Evolutionary conservation across 1,284 basidiomycete genomes (phyloP), one percentile per base, ranked within the genome.

Genomic region (Tilletiaria anomala): DNA sequence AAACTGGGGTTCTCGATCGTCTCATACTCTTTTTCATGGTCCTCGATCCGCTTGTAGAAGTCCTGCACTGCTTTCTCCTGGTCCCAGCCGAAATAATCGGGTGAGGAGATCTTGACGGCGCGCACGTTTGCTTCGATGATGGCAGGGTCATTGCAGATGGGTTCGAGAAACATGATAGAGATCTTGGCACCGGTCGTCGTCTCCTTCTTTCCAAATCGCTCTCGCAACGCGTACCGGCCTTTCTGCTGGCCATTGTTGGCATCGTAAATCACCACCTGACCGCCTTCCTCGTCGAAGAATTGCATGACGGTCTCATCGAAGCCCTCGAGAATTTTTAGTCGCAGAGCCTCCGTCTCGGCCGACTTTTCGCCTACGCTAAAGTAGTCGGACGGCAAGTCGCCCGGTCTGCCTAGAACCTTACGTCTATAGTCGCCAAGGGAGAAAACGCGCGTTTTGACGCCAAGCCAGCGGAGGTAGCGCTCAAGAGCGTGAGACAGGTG

Each of bases 211-310:
- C 54, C 56, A 60, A 93, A 96, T 69, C 79, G 85, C 68, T 88
- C 79, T 2, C 81, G 78, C 26, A 93, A 70, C 14, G 71, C 72
- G 49, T 80, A 76, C 39, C 93, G 73, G 26, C 75, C 74, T 33
- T 73, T 74, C 35, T 74, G 73, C 8, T 78, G 79, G 1, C 87
- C 86, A 60, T 97, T 96, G 52, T 97, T 97, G n/a, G 93, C 93
- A 65, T 99, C 93, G 70, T 96, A 97, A 48, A 99, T 89, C 23
- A 91, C 86, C 14, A 97, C 89, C 67, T 99, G 91, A 0, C 89
- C 89, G 3, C 73, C 70, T n/a, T 50, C 42, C 1, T 72, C 72
- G 50, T 78, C 75, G 70, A 93, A 97, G 69, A 83, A 93, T 47
- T 87, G 79, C 76, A 79, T 80, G 34, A 97, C 87, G 40, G 80